A percentile compares a stretch with the other conserved stretches of the same genome.
Evolutionary conservation across 352 stramenopile species (phyloP).

Genomic region (Globisporangium parvum): DNA sequence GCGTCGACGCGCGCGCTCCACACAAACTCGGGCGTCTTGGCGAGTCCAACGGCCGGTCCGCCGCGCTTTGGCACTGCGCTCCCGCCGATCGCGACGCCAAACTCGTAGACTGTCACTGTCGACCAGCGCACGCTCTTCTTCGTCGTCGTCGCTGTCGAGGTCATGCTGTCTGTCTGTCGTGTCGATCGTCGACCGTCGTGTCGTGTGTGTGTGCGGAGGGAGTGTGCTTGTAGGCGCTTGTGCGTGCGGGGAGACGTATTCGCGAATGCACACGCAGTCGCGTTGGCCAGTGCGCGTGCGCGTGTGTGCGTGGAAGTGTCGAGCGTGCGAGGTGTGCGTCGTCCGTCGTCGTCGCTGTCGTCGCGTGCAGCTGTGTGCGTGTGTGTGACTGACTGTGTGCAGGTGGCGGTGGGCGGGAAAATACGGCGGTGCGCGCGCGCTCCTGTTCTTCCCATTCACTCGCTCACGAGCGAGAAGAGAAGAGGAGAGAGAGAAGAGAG

Average conservation of each 20-base stretch:
- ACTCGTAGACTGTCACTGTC: constrained; percentile 62
- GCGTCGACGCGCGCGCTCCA: constrained; percentile 44
- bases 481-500: neutral
- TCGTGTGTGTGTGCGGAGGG: neutral
- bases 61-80: constrained; percentile 43
- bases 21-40: constrained; percentile 28
- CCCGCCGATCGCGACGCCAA: constrained; percentile 44
- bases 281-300: no score
- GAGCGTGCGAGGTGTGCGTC: neutral
- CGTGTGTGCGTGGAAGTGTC: neutral
- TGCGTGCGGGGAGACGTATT: no score
- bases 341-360: neutral
- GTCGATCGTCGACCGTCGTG: neutral
- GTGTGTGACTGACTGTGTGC: neutral
- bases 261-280: neutral
- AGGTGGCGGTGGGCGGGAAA: constrained; percentile 6
- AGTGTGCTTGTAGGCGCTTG: no score
- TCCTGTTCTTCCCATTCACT: neutral
- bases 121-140: constrained; percentile 51
- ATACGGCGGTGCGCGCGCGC: constrained; percentile 1
- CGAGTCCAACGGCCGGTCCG: constrained; percentile 43
- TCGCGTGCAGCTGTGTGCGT: neutral
- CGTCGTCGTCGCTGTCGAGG: neutral
- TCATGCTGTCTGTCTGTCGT: neutral
- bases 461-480: no score